phyloP scores from a whole-genome alignment of 371 early-diverging fungal species.

The Zychaea mexicana region DNA sequence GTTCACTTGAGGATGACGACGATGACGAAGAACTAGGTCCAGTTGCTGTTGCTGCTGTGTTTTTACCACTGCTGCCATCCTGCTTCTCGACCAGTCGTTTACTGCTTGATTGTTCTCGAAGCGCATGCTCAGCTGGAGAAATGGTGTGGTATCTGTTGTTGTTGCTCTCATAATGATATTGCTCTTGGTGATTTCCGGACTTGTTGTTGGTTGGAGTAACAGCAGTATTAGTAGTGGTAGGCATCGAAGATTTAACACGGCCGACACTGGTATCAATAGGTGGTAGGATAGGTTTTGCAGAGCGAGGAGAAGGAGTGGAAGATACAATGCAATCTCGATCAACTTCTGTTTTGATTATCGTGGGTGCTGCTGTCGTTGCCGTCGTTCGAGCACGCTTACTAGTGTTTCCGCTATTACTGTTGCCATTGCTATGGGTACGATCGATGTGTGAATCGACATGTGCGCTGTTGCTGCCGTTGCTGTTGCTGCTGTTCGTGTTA shows the following conservation, averaged over 20 bases:
- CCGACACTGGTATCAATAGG: constrained; percentile 42
- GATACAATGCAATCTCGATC: background rate
- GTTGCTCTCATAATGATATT: background rate
- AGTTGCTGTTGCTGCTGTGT: background rate
- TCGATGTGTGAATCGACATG: background rate
- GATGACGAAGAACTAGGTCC: background rate
- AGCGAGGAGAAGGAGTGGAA: constrained; percentile 20
- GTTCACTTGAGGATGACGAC: background rate
- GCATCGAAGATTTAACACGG: background rate
- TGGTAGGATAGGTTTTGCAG: constrained; percentile 33
- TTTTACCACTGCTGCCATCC: background rate
- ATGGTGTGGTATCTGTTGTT: too few relatives aligned
- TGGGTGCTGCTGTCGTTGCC: background rate
- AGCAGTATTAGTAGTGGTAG: background rate
- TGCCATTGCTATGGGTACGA: background rate
- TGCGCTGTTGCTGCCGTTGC: background rate
- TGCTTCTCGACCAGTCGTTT: background rate
- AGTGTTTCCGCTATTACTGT: too few relatives aligned
- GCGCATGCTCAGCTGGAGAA: constrained; percentile 5
- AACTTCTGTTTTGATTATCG: background rate
- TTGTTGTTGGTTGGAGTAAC: background rate
- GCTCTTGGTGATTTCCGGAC: background rate
- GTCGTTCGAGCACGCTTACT: background rate
- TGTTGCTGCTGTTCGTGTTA: background rate
- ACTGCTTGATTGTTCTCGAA: background rate